Conservation (phyloP, 2,329 filamentous ascomycete genomes). For the Penicillium sp. region DNA sequence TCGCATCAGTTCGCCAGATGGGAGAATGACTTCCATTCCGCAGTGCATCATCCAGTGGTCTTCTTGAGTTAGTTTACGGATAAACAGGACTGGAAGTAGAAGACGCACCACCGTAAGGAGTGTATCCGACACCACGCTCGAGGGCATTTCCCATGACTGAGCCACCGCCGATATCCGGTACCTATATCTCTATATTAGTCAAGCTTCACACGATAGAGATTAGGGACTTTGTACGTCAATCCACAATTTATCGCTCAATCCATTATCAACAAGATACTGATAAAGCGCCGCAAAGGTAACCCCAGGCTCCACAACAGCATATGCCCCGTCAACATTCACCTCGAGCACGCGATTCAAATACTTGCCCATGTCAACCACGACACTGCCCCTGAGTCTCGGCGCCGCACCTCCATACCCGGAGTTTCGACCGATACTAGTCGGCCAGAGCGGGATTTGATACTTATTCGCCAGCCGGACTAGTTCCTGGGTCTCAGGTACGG, state of each 20-base stretch:
- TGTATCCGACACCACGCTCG: conserved; percentile 55
- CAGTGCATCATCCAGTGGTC: conserved; percentile 24
- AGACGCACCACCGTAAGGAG: conserved; percentile 38
- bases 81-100: not conserved
- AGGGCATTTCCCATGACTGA: conserved; percentile 51
- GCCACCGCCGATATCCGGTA: conserved; percentile 44
- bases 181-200: not conserved
- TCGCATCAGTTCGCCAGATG: conserved; percentile 51
- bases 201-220: not conserved
- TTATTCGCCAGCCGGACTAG: conserved; percentile 1
- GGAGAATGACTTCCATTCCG: conserved; percentile 53
- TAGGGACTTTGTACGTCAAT: not conserved
- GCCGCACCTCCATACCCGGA: conserved; percentile 58
- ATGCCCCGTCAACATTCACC: conserved; percentile 57
- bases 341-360: conserved; percentile 58
- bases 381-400: conserved; percentile 49
- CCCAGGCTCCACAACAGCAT: conserved; percentile 60
- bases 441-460: not conserved
- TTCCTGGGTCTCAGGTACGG: not conserved
- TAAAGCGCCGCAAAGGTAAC: conserved; percentile 60
- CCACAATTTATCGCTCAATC: not conserved
- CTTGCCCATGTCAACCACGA: conserved; percentile 50
- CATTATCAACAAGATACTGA: conserved; percentile 32
- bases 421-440: conserved; percentile 40
- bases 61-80: not conserved